Evolutionary conservation across 768 basidiomycete genomes (phyloP), one percentile per base, ranked within the genome.

Genomic region (Chlorophyllum brunneum): DNA sequence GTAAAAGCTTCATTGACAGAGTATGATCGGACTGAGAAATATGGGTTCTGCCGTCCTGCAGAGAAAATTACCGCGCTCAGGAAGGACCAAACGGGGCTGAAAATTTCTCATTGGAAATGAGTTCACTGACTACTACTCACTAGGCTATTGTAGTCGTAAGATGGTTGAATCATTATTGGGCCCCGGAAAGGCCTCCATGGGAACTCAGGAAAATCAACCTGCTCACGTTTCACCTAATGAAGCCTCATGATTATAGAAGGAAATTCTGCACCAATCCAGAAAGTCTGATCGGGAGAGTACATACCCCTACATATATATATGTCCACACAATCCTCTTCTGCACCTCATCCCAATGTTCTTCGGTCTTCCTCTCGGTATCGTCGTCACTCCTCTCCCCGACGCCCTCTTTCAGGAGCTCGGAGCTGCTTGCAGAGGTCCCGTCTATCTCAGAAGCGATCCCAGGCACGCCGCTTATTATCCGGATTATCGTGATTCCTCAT

Each of bases 331-430:
- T 51, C 31, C 8, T 33, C 26, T 22, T n/a, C 4, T 39, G 3
- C 8, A 29, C 7, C 26, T 22, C 42, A 52, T n/a, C 16, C 3
- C 18, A 30, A 48, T 39, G 31, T 18, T 43, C n/a, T 52, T 51
- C 31, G 34, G 36, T 34, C 48, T 51, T 16, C 50, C 50, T 20
- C 52, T 48, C 50, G 44, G 29, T 51, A 58, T 50, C 24, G 61
- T 63, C 56, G 52, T 60, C 34, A 47, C 56, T 26, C 56, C 67
- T 29, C 54, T 76, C 22, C 59, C 67, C 27, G 61, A 67, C 23
- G 63, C 67, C 15, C 67, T 78, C 20, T 69, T 73, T 58, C 64
- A 73, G 39, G 77, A 82, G 60, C 70, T 83, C 18, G 68, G 67
- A 10, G 64, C 71, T 18, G 58, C 70, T 6, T 72, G 80, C 56